phyloP scores from a whole-genome alignment of 2,329 filamentous ascomycete genomes.

The Endocalyx cinctus region DNA sequence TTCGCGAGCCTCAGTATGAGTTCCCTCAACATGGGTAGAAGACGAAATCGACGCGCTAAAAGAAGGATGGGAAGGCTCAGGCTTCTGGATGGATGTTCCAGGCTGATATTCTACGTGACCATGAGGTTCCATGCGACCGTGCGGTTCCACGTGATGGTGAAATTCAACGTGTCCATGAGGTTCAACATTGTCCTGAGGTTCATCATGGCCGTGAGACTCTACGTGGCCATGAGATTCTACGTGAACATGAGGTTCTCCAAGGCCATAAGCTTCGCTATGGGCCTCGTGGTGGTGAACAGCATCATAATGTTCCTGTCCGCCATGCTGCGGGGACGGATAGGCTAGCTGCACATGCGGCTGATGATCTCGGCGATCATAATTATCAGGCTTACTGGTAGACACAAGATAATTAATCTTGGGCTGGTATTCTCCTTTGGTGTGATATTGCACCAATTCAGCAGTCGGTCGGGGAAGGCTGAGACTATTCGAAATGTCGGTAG shows the following conservation, averaged over 20 bases:
- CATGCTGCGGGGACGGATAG: slow-evolving; percentile 8
- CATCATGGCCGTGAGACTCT: slow-evolving; percentile 13
- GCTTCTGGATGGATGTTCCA: slow-evolving; percentile 17
- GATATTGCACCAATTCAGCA: slow-evolving; percentile 43
- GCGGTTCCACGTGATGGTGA: no score
- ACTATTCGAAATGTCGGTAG: slow-evolving; percentile 3
- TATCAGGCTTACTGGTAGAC: slow-evolving; percentile 29
- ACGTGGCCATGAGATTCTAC: slow-evolving; percentile 11
- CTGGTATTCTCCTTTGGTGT: slow-evolving; percentile 51
- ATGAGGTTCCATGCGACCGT: no score
- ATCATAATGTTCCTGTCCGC: slow-evolving; percentile 13
- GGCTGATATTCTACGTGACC: slow-evolving; percentile 12
- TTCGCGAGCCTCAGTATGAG: slow-evolving; percentile 44
- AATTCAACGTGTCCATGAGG: no score
- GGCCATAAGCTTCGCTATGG: slow-evolving; percentile 7
- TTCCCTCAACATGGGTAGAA: slow-evolving; percentile 37
- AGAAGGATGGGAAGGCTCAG: slow-evolving; percentile 14
- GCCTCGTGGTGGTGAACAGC: slow-evolving; percentile 7
- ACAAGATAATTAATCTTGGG: slow-evolving; percentile 20
- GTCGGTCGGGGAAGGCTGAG: slow-evolving; percentile 7
- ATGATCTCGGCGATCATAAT: slow-evolving; percentile 18
- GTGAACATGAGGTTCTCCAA: slow-evolving; percentile 13
- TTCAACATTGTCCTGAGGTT: slow-evolving; percentile 16
- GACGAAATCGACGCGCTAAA: slow-evolving; percentile 22
- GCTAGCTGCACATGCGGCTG: slow-evolving; percentile 10